Conservation (phyloP, 306 rosid genomes). For the Gastrolobium bilobum region DNA sequence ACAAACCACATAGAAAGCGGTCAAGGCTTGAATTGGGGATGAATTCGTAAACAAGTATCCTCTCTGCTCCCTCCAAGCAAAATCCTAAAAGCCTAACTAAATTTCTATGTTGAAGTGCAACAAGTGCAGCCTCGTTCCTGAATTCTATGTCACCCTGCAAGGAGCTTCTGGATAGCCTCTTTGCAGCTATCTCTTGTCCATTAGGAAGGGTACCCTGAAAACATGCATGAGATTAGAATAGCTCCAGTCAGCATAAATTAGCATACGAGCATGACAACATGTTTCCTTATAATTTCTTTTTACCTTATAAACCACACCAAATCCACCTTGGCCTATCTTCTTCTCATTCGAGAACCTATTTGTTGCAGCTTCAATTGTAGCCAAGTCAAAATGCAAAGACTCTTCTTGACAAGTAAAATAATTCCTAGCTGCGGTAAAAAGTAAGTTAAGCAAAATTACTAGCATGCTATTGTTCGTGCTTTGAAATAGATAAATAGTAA, state of each 20-base stretch:
- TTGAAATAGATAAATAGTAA: neutral
- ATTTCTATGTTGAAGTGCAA: slow-evolving; percentile 62
- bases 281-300: neutral
- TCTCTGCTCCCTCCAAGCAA: slow-evolving; percentile 56
- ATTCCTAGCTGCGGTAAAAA: neutral
- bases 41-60: slow-evolving; percentile 58
- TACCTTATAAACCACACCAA: slow-evolving; percentile 59
- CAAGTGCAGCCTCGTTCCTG: slow-evolving; percentile 59
- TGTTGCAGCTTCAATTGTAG: slow-evolving; percentile 50
- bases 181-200: slow-evolving; percentile 61
- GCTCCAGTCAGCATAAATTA: neutral
- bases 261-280: neutral
- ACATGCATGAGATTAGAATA: neutral
- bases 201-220: slow-evolving; percentile 55
- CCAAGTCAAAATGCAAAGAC: slow-evolving; percentile 45
- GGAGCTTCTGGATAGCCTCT: slow-evolving; percentile 53
- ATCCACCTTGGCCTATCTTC: slow-evolving; percentile 61
- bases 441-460: neutral
- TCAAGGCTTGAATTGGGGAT: slow-evolving; percentile 60
- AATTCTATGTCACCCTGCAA: slow-evolving; percentile 61
- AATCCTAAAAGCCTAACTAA: slow-evolving; percentile 59
- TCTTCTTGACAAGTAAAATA: slow-evolving; percentile 17
- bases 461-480: neutral
- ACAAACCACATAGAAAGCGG: slow-evolving; percentile 53
- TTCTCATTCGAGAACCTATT: slow-evolving; percentile 45